Percentiles rank a stretch among this genome's conserved stretches.
Conservation (phyloP, 2,329 filamentous ascomycete species). For the Monosporascus sp. region DNA sequence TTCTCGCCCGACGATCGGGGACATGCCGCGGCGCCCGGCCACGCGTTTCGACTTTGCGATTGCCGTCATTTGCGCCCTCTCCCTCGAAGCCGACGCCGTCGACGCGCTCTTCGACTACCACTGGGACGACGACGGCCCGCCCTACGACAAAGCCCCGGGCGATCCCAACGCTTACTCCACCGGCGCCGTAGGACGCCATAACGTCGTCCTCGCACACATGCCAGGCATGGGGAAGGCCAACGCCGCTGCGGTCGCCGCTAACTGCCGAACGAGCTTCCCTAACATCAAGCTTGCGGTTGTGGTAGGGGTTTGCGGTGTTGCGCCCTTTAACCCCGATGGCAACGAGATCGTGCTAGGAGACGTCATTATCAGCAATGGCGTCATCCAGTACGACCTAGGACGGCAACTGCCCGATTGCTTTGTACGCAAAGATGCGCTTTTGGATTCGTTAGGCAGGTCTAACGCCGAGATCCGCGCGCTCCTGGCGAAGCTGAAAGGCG, state of each 20-base stretch:
- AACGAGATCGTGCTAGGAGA: constrained; percentile 20
- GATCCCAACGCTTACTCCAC: constrained; percentile 24
- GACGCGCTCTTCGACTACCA: constrained; percentile 16
- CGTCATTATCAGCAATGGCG: constrained; percentile 19
- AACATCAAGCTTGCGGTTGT: constrained; percentile 11
- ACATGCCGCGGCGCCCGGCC: constrained; percentile 1
- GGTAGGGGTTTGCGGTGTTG: constrained; percentile 16
- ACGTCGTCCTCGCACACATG: constrained; percentile 25
- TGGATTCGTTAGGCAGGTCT: constrained; percentile 14
- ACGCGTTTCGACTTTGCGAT: constrained; percentile 19
- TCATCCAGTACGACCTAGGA: constrained; percentile 27
- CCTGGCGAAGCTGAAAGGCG: constrained; percentile 24
- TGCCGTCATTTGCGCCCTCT: constrained; percentile 26
- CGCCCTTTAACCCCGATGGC: constrained; percentile 6
- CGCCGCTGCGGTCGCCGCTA: constrained; percentile 11
- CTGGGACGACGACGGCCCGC: constrained; percentile 15
- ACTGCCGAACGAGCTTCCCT: constrained; percentile 9
- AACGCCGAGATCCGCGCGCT: constrained; percentile 15
- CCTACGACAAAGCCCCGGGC: constrained; percentile 15
- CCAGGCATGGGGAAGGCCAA: constrained; percentile 20
- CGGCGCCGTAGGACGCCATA: constrained; percentile 20
- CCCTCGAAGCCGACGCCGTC: constrained; percentile 20
- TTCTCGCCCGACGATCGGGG: too few relatives aligned
- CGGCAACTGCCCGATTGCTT: constrained; percentile 15
- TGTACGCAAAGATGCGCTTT: constrained; percentile 13